A percentile compares a stretch with the other conserved stretches of the same genome.
Conservation (phyloP, 768 basidiomycete species). For the Bullera alba region DNA sequence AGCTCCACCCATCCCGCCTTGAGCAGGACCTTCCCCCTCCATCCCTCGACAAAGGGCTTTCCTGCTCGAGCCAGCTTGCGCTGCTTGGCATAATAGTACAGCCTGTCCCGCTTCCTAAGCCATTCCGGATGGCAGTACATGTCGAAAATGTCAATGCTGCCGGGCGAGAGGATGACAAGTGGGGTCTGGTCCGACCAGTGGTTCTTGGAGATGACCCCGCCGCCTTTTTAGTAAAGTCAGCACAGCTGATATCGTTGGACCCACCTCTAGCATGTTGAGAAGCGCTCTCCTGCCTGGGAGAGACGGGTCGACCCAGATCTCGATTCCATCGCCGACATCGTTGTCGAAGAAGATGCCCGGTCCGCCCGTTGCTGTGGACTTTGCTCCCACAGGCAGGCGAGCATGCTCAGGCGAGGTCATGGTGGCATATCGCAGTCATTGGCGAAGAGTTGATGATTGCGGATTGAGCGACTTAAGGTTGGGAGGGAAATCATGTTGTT, state of each 20-base stretch:
- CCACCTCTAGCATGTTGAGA: background rate
- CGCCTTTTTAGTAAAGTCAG: background rate
- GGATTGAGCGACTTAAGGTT: too few species aligned
- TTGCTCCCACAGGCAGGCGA: background rate
- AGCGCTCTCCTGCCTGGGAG: background rate
- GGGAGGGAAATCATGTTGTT: too few species aligned
- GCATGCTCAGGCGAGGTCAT: too few species aligned
- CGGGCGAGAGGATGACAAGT: background rate
- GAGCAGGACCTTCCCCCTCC: background rate
- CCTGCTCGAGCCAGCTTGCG: background rate
- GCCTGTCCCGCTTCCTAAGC: background rate
- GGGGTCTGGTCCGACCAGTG: background rate
- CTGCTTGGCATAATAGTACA: background rate
- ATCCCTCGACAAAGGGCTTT: background rate
- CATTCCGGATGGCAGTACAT: constrained; percentile 1
- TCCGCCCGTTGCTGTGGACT: background rate
- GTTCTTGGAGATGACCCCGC: background rate
- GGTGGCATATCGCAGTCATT: too few species aligned
- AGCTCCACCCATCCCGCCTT: background rate
- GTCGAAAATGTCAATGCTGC: background rate
- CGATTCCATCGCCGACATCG: background rate
- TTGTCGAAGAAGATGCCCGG: background rate
- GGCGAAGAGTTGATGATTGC: too few species aligned
- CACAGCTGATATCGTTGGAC: background rate
- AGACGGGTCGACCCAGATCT: background rate